phyloP scores from a whole-genome alignment of 257 asterid species.

The Plantago elongata region DNA sequence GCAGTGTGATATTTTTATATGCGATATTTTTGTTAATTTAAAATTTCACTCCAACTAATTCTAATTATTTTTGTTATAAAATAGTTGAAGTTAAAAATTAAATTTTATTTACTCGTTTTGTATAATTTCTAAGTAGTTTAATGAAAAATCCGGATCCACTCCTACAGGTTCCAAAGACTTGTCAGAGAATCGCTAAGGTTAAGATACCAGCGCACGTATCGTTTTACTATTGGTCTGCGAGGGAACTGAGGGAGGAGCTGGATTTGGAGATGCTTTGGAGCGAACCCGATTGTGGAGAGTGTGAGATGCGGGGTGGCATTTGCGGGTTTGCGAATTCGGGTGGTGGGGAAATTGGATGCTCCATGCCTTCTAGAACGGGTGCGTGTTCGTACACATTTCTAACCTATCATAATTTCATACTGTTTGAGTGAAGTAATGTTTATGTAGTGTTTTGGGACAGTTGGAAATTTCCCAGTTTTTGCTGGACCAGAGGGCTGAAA shows the following conservation, averaged over 20 bases:
- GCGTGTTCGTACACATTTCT: conserved; percentile 9
- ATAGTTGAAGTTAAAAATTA: too few relatives aligned
- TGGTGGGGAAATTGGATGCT: conserved; percentile 41
- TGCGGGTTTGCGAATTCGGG: conserved; percentile 39
- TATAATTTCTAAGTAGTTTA: too few relatives aligned
- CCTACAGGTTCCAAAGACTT: conserved; percentile 25
- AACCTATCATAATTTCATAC: background rate
- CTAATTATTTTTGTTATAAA: too few relatives aligned
- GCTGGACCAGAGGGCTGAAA: too few relatives aligned
- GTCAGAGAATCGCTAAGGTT: conserved; percentile 33
- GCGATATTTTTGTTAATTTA: too few relatives aligned
- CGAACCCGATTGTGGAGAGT: conserved; percentile 39
- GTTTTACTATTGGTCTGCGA: conserved; percentile 29
- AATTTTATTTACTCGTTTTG: too few relatives aligned
- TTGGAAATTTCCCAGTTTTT: too few relatives aligned
- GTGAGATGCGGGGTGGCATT: conserved; percentile 41
- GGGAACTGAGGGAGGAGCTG: conserved; percentile 39
- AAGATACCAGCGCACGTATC: conserved; percentile 36
- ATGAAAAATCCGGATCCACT: background rate
- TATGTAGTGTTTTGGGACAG: too few relatives aligned
- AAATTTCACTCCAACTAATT: too few relatives aligned
- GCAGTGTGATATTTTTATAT: too few relatives aligned
- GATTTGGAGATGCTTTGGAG: conserved; percentile 42
- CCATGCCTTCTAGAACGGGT: conserved; percentile 35
- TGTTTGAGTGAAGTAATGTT: too few relatives aligned